Base-by-base conservation (phyloP, 2,329 filamentous ascomycete genomes). In the Cadophora luteo-olivacea region DNA sequence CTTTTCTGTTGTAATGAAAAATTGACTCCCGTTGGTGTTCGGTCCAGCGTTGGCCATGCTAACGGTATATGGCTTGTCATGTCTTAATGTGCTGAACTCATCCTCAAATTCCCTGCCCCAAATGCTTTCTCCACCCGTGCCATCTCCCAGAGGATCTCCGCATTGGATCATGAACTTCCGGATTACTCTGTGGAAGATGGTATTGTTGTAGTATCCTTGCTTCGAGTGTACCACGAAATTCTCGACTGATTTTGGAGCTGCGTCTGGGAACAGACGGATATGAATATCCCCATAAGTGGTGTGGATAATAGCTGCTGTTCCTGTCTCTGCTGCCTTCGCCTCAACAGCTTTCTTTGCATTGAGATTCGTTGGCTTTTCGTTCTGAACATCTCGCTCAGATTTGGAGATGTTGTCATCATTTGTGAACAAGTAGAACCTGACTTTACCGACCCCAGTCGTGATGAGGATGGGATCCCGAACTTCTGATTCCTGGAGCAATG, bases 21-120 rank as follows among this genome's bases (percentile, higher is more conserved):
- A 99, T 79, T 99, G 96, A 77, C 92, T 96, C 16, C 92, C 96
- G 78, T 99, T 99, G 45, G 94, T 97, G 76, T 95, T 94, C 0
- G 94, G 93, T 0, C 96, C 96, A 0, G 96, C 95, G 79, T 99
- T 99, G 14, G 96, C 96, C 96, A 99, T 99, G 78, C 92, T 97
- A 68, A 98, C 85, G 0, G 94, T 98, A 79, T 97, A 99, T 1
- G 96, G 92, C 82, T 96, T 97, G 82, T 99, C 96, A 77, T 99
- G 96, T 79, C 91, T 93, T 70, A 99, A 81, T 22, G 89, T 91
- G 74, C 92, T 94, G 75, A 99, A 97, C 79, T 99, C 96, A 77
- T 99, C 96, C 76, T 91, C 92, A 75, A 97, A 97, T 74, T 96
- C 92, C 52, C 85, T 89, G n/a, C 93, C 93, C 94, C 94, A 97